These are phyloP conservation scores for Vaccinium corymbosum DNA, from an alignment of 148 eudicot species.

Conservation along the genomic window DNA sequence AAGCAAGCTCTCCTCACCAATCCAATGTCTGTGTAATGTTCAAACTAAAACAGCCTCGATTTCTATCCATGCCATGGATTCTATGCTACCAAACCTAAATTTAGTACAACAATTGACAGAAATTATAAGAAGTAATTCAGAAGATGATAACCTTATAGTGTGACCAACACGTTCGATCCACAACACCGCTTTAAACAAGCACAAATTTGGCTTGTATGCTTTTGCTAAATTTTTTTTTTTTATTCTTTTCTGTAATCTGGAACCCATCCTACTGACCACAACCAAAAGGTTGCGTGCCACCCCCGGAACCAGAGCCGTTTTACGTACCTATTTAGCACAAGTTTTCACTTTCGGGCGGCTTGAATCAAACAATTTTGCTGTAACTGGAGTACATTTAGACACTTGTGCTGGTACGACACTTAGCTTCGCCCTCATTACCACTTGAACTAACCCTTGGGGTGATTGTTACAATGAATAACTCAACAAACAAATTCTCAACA, in stretches of 20 bases:
- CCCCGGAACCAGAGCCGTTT: neutral
- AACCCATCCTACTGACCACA: neutral
- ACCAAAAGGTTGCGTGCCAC: neutral
- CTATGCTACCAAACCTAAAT: neutral
- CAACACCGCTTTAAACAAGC: neutral
- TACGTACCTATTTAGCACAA: neutral
- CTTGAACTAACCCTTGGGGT: neutral
- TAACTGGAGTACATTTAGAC: neutral
- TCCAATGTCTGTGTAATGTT: neutral
- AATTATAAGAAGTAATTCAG: neutral
- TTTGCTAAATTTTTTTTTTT: neutral
- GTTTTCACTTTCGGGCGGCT: neutral
- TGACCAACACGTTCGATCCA: neutral
- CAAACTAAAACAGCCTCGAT: neutral
- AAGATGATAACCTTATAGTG: neutral
- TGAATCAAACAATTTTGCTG: neutral
- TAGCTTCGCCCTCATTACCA: neutral
- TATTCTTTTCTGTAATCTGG: neutral
- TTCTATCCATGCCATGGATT: neutral
- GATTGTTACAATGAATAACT: neutral
- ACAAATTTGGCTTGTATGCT: neutral
- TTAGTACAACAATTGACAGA: neutral
- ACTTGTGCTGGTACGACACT: neutral
- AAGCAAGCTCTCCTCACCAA: neutral
- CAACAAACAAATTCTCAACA: neutral